These are phyloP conservation scores for Stromatinia cepivora DNA, from an alignment of 2,329 filamentous ascomycete species.

Conservation along the genomic window DNA sequence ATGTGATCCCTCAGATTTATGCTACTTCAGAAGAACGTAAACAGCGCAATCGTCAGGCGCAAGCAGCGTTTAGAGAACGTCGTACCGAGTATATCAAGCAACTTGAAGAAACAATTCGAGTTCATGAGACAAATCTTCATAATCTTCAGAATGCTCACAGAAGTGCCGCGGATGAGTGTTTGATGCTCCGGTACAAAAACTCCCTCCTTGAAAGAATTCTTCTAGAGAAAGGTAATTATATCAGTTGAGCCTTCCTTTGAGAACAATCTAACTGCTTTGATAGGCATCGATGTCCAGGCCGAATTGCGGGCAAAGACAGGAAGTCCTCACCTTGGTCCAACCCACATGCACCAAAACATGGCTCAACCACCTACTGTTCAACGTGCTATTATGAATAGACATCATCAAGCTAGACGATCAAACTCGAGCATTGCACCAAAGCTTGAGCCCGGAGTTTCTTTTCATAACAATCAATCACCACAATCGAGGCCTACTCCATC, in stretches of 20 bases:
- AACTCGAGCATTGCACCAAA: conserved; percentile 76
- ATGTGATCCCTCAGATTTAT: conserved; percentile 70
- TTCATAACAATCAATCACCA: conserved; percentile 51
- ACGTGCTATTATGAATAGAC: conserved; percentile 77
- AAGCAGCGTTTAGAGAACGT: conserved; percentile 94
- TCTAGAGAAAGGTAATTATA: conserved; percentile 78
- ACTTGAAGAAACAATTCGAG: conserved; percentile 93
- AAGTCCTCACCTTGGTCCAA: conserved; percentile 75
- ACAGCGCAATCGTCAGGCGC: conserved; percentile 94
- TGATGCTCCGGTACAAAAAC: conserved; percentile 99
- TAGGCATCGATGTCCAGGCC: conserved; percentile 95
- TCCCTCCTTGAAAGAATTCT: conserved; percentile 93
- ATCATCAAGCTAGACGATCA: conserved; percentile 68
- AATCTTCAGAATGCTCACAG: conserved; percentile 93
- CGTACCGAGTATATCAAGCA: conserved; percentile 99
- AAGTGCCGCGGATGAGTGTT: conserved; percentile 89
- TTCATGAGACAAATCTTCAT: conserved; percentile 91
- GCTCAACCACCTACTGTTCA: conserved; percentile 77
- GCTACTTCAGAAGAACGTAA: conserved; percentile 98
- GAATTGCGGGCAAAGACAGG: conserved; percentile 91
- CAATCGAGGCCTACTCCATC: conserved; percentile 80
- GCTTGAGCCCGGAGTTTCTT: conserved; percentile 54
- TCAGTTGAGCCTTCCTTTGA: not conserved
- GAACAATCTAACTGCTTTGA: conserved; percentile 26
- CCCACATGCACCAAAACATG: conserved; percentile 64